Base-by-base conservation (phyloP, 2,329 filamentous ascomycete genomes). In the Exophiala mesophila region DNA sequence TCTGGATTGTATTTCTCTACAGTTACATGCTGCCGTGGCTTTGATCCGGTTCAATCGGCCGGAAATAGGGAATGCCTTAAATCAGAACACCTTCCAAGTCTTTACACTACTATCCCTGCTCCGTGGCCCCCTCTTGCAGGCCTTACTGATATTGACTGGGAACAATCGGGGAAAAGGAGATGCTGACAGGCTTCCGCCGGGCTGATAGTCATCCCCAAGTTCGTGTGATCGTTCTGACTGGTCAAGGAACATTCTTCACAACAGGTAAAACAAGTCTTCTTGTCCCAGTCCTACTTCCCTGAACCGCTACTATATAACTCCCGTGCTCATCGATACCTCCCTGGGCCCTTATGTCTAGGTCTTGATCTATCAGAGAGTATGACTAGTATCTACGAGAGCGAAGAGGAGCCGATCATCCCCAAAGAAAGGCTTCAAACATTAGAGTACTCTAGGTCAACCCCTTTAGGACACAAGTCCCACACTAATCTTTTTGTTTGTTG, bases 211-310 rank as follows among this genome's bases (percentile, higher is more conserved):
- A 38, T 28, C 33, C 32, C 10, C 20, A 37, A 12, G 39, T 46
- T n/a, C 24, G 38, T 9, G 34, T 42, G 18, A 19, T 46, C 35
- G 33, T 46, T 16, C 39, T 32, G 26, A 24, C 44, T 13, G 44
- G 44, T 12, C 38, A 41, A 37, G 44, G 44, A 26, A 46, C 37
- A 32, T 42, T 37, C 17, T 46, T 41, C 32, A 41, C 38, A 4
- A 19, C 44, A 24, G 44, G 44, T 28, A 32, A 3, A 18, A 3
- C 33, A 8, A 16, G 36, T 39, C 13, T 15, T 30, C 31, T 31
- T 13, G 5, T 13, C n/a, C 5, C n/a, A 13, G n/a, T 31, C 29
- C 8, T n/a, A 28, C 24, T 8, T 8, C 24, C 24, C 8, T 28
- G n/a, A 8, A 28, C n/a, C 24, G 8, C 8, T n/a, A n/a, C n/a